A percentile compares a stretch with the other conserved stretches of the same genome.
Evolutionary conservation across 192 early-diverging fungal species (phyloP).

Genomic region (Coemansia furcata): DNA sequence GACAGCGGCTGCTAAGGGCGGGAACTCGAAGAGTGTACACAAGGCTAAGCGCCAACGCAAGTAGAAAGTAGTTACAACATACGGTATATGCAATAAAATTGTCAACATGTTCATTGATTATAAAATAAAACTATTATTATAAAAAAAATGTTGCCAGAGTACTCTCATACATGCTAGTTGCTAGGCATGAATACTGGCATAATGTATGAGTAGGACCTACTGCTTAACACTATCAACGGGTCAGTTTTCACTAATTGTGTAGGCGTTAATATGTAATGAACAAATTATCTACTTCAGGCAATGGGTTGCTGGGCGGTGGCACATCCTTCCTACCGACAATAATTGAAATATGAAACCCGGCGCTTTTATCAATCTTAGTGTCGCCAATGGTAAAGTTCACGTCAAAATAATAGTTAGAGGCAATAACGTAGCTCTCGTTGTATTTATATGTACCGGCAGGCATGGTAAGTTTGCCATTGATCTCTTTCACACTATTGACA

Average conservation of each 20-base stretch:
- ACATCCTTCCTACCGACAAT: no score
- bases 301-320: no score
- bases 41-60: conserved; percentile 13
- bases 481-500: no score
- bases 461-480: no score
- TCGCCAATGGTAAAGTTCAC: no score
- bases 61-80: not conserved
- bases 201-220: not conserved
- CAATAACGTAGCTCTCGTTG: no score
- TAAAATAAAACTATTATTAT: not conserved
- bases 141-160: not conserved
- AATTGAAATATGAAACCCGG: no score
- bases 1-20: conserved; percentile 1
- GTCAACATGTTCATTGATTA: not conserved
- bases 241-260: not conserved
- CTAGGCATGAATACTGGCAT: not conserved
- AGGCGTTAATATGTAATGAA: no score
- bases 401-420: no score
- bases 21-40: not conserved
- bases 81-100: not conserved
- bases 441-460: no score
- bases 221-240: not conserved
- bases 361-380: no score
- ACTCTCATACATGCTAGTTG: not conserved
- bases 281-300: no score